phyloP scores from a whole-genome alignment of 345 rosid species.

The Eucalyptus viminalis region DNA sequence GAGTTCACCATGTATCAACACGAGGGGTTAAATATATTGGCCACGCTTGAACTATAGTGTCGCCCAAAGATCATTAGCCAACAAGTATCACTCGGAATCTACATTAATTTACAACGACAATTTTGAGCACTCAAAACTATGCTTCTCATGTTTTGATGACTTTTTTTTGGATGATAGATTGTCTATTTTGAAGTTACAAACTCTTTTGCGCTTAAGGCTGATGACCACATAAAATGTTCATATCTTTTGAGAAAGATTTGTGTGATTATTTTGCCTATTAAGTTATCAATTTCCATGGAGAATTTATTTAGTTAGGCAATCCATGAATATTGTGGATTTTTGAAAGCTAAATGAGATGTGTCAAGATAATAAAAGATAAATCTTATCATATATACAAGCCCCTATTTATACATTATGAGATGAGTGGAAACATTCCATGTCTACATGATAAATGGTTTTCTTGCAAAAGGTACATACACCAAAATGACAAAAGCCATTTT shows the following conservation, averaged over 20 bases:
- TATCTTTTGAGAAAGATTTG: not conserved
- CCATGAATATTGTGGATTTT: not conserved
- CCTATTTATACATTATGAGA: not conserved
- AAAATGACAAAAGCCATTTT: not conserved
- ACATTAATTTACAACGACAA: not conserved
- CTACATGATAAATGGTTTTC: not conserved
- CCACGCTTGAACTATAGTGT: not conserved
- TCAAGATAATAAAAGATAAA: not conserved
- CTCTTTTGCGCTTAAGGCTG: not conserved
- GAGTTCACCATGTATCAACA: not conserved
- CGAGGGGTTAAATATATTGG: not conserved
- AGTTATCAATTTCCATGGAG: not conserved
- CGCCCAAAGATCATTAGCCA: not conserved
- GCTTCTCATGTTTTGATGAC: not conserved
- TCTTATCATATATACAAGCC: not conserved
- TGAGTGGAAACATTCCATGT: not conserved
- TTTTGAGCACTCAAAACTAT: not conserved
- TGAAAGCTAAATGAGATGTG: not conserved
- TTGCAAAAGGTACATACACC: not conserved
- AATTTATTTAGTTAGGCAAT: not conserved
- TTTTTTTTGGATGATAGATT: not conserved
- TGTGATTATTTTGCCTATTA: not conserved
- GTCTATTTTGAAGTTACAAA: not conserved
- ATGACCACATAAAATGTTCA: not conserved
- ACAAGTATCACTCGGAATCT: not conserved